Conservation (phyloP, 495 filamentous ascomycete genomes). For the Aeminium ludgeri region DNA sequence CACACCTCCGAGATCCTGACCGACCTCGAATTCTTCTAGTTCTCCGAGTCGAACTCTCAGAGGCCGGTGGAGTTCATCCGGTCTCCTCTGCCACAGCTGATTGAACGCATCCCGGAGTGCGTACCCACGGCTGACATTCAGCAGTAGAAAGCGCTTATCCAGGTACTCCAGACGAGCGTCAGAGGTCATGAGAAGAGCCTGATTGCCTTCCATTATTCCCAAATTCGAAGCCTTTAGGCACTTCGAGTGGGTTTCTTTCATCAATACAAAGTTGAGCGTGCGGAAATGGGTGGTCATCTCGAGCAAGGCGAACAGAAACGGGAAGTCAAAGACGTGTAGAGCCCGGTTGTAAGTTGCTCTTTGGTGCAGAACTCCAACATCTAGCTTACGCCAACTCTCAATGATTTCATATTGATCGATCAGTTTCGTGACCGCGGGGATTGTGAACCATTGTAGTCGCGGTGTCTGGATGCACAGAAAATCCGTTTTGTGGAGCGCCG, state of each 20-base stretch:
- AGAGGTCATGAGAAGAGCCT: not conserved
- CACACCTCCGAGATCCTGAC: constrained; percentile 82
- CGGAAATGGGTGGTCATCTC: constrained; percentile 3
- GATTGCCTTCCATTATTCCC: not conserved
- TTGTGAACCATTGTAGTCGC: not conserved
- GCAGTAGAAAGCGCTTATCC: constrained; percentile 8
- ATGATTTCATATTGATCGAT: not conserved
- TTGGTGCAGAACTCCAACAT: not conserved
- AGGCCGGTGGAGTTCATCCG: constrained; percentile 64
- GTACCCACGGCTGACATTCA: constrained; percentile 16
- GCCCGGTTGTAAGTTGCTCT: too few species aligned
- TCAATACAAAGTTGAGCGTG: constrained; percentile 3
- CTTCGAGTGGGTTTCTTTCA: constrained; percentile 2
- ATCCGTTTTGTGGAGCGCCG: not conserved
- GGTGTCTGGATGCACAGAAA: not conserved
- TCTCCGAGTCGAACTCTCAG: constrained; percentile 73
- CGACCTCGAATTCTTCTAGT: constrained; percentile 62
- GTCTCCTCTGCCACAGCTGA: constrained; percentile 73
- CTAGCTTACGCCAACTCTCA: not conserved
- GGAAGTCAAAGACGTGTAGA: not conserved
- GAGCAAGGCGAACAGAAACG: not conserved
- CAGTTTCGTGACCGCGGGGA: not conserved
- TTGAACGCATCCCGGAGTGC: constrained; percentile 66
- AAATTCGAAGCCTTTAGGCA: constrained; percentile 1
- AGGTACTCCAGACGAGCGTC: not conserved